phyloP scores from a whole-genome alignment of 441 rosid species.

The Populus tomentosa region DNA sequence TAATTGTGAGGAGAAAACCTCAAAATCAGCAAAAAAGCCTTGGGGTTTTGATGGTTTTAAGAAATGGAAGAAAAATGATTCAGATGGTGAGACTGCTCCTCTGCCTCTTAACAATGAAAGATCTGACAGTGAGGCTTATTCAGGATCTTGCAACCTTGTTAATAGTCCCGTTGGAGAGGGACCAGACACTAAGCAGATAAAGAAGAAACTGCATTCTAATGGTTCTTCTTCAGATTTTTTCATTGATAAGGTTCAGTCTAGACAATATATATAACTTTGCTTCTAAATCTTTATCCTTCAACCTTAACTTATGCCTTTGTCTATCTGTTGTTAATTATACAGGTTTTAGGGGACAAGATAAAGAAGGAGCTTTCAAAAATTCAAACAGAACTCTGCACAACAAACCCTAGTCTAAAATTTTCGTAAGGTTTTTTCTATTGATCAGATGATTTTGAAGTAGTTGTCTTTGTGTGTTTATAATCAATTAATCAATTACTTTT shows the following conservation, averaged over 20 bases:
- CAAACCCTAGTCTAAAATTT: constrained; percentile 51
- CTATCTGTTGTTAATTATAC: background rate
- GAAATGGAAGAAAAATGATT: constrained; percentile 61
- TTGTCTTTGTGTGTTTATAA: background rate
- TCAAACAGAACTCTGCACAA: constrained; percentile 53
- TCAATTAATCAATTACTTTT: background rate
- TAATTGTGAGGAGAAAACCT: constrained; percentile 25
- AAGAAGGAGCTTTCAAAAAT: constrained; percentile 67
- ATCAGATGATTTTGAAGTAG: background rate
- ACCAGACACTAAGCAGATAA: constrained; percentile 60
- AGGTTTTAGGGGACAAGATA: constrained; percentile 72
- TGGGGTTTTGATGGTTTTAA: constrained; percentile 63
- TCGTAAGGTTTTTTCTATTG: constrained; percentile 38
- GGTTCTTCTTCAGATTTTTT: constrained; percentile 71
- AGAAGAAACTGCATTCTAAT: constrained; percentile 54
- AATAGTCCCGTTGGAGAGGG: constrained; percentile 52
- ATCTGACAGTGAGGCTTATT: constrained; percentile 38
- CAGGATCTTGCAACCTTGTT: constrained; percentile 34
- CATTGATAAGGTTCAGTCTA: constrained; percentile 55
- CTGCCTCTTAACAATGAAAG: constrained; percentile 43
- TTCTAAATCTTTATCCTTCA: background rate
- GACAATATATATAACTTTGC: background rate
- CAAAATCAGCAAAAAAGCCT: constrained; percentile 50
- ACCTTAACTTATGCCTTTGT: background rate
- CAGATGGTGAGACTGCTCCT: constrained; percentile 58